Evolutionary conservation across 257 asterid species (phyloP).

Genomic region (Perilla frutescens): DNA sequence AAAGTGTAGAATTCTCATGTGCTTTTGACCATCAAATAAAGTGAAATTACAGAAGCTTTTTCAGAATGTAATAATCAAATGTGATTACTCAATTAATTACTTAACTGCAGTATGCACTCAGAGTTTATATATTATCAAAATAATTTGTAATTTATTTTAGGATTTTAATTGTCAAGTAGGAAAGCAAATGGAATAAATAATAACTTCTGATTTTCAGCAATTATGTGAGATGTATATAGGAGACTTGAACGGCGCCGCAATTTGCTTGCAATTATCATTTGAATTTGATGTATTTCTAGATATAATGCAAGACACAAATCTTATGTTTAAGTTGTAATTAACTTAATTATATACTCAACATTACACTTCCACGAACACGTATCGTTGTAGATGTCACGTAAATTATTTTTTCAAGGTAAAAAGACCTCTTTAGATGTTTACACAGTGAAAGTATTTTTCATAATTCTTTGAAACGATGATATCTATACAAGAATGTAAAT

Average conservation of each 20-base stretch:
- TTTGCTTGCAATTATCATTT: constrained; percentile 19
- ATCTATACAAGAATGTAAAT: too few species aligned
- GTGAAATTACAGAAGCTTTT: constrained; percentile 40
- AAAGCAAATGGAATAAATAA: constrained; percentile 25
- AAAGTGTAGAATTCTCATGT: constrained; percentile 34
- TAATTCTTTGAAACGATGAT: too few species aligned
- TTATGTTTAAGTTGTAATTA: too few species aligned
- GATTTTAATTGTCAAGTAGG: constrained; percentile 22
- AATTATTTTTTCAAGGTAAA: too few species aligned
- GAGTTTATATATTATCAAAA: not conserved
- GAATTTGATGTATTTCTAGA: constrained; percentile 1
- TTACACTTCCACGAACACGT: too few species aligned
- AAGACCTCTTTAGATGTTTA: too few species aligned
- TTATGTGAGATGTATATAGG: not conserved
- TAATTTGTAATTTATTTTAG: not conserved
- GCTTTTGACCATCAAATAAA: constrained; percentile 42
- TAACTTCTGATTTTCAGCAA: not conserved
- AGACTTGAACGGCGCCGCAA: constrained; percentile 34
- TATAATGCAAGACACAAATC: too few species aligned
- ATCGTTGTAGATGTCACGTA: too few species aligned
- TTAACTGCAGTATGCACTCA: not conserved
- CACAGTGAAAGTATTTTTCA: too few species aligned
- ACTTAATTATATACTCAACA: too few species aligned
- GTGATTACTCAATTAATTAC: constrained; percentile 10
- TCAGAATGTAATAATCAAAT: constrained; percentile 32